Percentiles rank a stretch among this genome's conserved stretches.
These are phyloP conservation scores for Strobilomyces confusus DNA, from an alignment of 768 basidiomycete species.

Conservation along the genomic window DNA sequence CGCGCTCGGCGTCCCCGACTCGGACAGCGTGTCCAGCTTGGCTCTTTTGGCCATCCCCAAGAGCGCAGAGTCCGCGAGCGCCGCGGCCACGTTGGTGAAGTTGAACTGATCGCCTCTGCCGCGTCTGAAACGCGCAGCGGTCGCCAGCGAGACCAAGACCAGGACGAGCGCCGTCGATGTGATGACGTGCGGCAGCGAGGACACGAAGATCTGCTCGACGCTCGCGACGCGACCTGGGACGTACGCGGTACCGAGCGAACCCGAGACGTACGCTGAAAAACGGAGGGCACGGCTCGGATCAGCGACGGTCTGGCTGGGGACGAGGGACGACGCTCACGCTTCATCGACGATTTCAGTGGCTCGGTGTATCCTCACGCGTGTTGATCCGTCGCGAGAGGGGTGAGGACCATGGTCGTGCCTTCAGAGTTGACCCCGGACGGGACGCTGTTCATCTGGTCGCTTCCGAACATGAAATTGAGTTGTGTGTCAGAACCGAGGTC, in stretches of 20 bases:
- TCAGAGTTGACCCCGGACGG: not conserved
- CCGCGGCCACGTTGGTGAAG: constrained; percentile 12
- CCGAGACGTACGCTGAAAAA: constrained; percentile 11
- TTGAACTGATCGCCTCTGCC: constrained; percentile 12
- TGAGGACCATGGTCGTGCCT: constrained; percentile 1
- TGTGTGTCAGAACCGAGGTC: constrained; percentile 14
- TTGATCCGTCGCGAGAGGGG: constrained; percentile 4
- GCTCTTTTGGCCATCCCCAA: constrained; percentile 2
- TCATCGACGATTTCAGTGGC: constrained; percentile 15
- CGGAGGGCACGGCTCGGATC: no score
- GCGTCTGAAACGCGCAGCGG: constrained; percentile 3
- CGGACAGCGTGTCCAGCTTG: not conserved
- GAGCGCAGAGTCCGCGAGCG: constrained; percentile 6
- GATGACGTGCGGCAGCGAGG: constrained; percentile 12
- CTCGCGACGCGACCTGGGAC: constrained; percentile 15
- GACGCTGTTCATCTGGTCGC: not conserved
- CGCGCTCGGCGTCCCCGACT: not conserved
- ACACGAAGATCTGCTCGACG: constrained; percentile 10
- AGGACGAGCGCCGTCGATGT: constrained; percentile 1
- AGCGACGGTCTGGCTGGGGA: not conserved
- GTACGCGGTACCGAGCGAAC: constrained; percentile 9
- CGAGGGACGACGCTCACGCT: constrained; percentile 7
- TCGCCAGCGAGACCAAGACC: constrained; percentile 1
- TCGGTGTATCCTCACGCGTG: constrained; percentile 6
- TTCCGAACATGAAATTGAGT: constrained; percentile 8